Base-by-base conservation (phyloP, 2,329 filamentous ascomycete genomes). In the Penicillium sp. region DNA sequence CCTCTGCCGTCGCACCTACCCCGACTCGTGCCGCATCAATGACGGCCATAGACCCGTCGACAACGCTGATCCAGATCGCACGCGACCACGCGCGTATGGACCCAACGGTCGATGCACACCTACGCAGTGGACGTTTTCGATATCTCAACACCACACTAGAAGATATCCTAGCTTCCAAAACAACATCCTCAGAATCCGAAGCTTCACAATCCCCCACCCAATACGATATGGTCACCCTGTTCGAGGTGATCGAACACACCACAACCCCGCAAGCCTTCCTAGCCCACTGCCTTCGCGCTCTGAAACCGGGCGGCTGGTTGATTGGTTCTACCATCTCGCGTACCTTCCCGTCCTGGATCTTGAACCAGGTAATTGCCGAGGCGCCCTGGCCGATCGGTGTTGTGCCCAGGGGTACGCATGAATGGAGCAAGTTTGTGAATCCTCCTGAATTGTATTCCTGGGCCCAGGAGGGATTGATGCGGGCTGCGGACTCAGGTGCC, bases 381-480 rank as follows among this genome's bases (percentile, higher is more conserved):
- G 85, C 67, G 60, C 95, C 41, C 55, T 94, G 60, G 65, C 58
- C 68, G 3, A 60, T 71, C 25, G 74, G 85, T 4, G 86, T 96
- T 44, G 92, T 98, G 39, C 92, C 92, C 7, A 78, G 77, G 48
- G 92, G 92, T 1, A 98, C 92, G 31, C 92, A 98, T 67, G 88
- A 95, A 62, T 98, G 92, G 92, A 74, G 74, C 46, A 94, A 96
- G 69, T 98, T 96, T 67, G 82, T 98, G 50, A 92, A 95, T 59
- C 84, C 85, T 47, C 71, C 77, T 10, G 90, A 96, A 72, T 62
- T 66, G 29, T 44, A 60, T 25, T 60, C 57, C 14, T 70, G 67
- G 66, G 58, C 61, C 25, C 57, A 61, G 42, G 57, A 66, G 38
- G 64, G 58, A 1, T 40, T 67, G 56, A 69, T 74, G 51, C 66